Evolutionary conservation across 1,284 basidiomycete genomes (phyloP).

Genomic region (Cerioporus squamosus): DNA sequence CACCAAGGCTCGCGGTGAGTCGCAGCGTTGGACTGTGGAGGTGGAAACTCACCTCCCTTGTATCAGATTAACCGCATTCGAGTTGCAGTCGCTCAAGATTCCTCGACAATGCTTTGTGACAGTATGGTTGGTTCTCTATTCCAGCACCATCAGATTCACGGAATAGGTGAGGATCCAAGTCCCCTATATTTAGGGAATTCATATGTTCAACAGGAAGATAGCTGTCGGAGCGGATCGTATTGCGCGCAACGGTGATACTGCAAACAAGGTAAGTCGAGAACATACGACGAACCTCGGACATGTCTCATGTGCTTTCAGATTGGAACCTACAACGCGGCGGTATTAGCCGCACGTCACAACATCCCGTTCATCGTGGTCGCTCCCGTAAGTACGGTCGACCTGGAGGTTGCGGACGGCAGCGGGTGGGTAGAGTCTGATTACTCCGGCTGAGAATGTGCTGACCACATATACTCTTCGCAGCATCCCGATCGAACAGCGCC

Average conservation of each 20-base stretch:
- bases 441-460: background rate
- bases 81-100: slow-evolving; percentile 81
- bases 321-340: slow-evolving; percentile 90
- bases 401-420: slow-evolving; percentile 74
- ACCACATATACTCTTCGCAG: slow-evolving; percentile 39
- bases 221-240: slow-evolving; percentile 87
- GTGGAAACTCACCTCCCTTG: background rate
- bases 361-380: slow-evolving; percentile 92
- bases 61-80: slow-evolving; percentile 82
- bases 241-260: slow-evolving; percentile 90
- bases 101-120: slow-evolving; percentile 95
- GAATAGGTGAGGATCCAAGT: slow-evolving; percentile 65
- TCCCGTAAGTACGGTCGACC: slow-evolving; percentile 87
- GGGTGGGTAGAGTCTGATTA: slow-evolving; percentile 48
- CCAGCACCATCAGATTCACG: slow-evolving; percentile 85
- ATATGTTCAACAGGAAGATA: slow-evolving; percentile 28
- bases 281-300: background rate
- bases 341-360: slow-evolving; percentile 81
- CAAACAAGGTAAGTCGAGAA: slow-evolving; percentile 74
- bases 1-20: slow-evolving; percentile 83
- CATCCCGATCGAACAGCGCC: slow-evolving; percentile 92
- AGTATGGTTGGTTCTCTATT: slow-evolving; percentile 94
- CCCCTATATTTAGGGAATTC: background rate
- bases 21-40: background rate
- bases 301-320: slow-evolving; percentile 50